phyloP scores from a whole-genome alignment of 1,139 yeast genomes.

The Pichia sp. region DNA sequence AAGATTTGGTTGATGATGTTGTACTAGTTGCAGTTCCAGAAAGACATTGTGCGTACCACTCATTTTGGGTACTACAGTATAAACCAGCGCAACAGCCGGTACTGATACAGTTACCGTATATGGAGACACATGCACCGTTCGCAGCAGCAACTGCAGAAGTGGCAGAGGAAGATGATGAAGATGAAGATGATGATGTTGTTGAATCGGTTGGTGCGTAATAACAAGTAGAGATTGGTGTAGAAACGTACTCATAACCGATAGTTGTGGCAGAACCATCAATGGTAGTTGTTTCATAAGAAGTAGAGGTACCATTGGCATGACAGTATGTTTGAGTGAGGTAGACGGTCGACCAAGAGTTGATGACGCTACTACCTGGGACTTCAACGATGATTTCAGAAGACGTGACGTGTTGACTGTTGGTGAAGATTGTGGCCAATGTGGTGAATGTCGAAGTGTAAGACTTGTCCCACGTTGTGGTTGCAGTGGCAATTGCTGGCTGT shows the following conservation, averaged over 20 bases:
- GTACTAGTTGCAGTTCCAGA: background rate
- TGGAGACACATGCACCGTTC: too few species aligned
- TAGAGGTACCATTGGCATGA: slow-evolving; percentile 3
- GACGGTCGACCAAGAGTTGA: slow-evolving; percentile 11
- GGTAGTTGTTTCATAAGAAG: slow-evolving; percentile 1
- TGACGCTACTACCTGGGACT: slow-evolving; percentile 7
- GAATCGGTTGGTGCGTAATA: slow-evolving; percentile 1
- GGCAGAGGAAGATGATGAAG: background rate
- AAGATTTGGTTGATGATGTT: background rate
- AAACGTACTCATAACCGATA: slow-evolving; percentile 7
- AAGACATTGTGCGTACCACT: too few species aligned
- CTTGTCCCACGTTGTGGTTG: slow-evolving; percentile 9
- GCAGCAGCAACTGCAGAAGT: background rate
- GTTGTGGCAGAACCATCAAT: slow-evolving; percentile 2
- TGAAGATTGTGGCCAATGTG: background rate
- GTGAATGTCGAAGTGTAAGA: slow-evolving; percentile 5
- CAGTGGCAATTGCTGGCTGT: background rate
- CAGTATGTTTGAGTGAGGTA: slow-evolving; percentile 1
- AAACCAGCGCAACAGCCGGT: too few species aligned
- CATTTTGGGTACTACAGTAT: too few species aligned
- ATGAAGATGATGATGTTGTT: background rate
- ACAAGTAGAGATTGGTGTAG: slow-evolving; percentile 3
- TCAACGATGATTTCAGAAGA: slow-evolving; percentile 12
- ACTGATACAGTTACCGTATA: too few species aligned
- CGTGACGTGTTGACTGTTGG: slow-evolving; percentile 8